Evolutionary conservation across 768 basidiomycete species (phyloP), one percentile per base, ranked within the genome.

Genomic region (Dioszegia crocea): DNA sequence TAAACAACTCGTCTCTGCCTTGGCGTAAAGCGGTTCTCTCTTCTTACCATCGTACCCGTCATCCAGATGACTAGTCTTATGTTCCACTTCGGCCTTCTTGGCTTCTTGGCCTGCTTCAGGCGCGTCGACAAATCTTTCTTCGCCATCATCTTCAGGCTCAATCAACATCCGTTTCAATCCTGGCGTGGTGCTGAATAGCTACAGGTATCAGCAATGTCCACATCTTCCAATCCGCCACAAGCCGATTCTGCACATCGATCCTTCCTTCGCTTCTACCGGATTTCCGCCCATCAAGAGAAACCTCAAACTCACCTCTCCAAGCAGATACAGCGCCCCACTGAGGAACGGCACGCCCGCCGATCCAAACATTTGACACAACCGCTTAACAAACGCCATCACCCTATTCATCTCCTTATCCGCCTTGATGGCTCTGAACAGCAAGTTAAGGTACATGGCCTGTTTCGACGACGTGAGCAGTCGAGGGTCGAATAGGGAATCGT

Each of bases 371-470:
- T 96, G 92, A 24, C 92, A 80, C 44, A 96, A 85, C 45, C 94
- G 79, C 67, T 88, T 83, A 26, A 97, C 82, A 60, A 96, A 84
- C 1, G 91, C 89, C 73, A 85, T 85, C 17, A 87, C 82, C 9
- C 94, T 82, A 46, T 84, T 83, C 0, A 75, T 58, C 56, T 83
- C 82, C 30, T 67, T 68, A 63, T 87, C 86, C 2, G 81, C 82
- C 77, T 93, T 94, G 64, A 96, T 78, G 1, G 88, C 86, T 67
- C 89, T 92, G 83, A 93, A 93, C 19, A 97, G 76, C 17, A 99
- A 78, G 72, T 97, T 98, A 56, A 99, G 83, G 76, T 94, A 98
- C 86, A 98, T 88, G 4, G 92, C 91, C 74, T 98, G 92, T 71
- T 98, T 98, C 1, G 87, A 88, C 12, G 91, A 91, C 1, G 82